Evolutionary conservation across 768 basidiomycete genomes (phyloP).

Genomic region (Rhodotorula toruloides): DNA sequence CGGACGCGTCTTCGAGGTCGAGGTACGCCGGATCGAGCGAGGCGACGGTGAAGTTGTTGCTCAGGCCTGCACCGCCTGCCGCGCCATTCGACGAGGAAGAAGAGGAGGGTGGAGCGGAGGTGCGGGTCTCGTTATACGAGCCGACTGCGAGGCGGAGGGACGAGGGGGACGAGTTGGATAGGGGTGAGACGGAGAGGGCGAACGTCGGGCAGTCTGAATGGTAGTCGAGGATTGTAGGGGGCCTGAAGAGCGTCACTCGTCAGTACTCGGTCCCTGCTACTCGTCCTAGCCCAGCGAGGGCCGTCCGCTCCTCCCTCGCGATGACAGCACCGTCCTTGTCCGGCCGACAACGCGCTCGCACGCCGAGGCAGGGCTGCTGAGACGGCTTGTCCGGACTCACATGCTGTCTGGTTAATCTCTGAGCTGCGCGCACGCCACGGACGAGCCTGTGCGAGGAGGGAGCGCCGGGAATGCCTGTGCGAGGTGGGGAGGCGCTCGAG

Average conservation of each 20-base stretch:
- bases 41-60: conserved; percentile 72
- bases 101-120: conserved; percentile 39
- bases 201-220: conserved; percentile 35
- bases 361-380: too few relatives aligned
- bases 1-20: conserved; percentile 79
- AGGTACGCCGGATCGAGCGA: conserved; percentile 61
- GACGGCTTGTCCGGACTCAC: background rate
- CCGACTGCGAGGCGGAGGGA: conserved; percentile 69
- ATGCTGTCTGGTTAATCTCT: too few relatives aligned
- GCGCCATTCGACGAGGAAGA: conserved; percentile 20
- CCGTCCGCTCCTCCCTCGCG: background rate
- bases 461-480: too few relatives aligned
- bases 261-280: background rate
- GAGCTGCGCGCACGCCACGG: too few relatives aligned
- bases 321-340: background rate
- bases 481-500: too few relatives aligned
- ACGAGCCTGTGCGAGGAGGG: too few relatives aligned
- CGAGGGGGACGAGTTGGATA: conserved; percentile 23
- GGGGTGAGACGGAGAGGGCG: conserved; percentile 37
- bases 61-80: conserved; percentile 37
- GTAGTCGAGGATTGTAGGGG: conserved; percentile 34
- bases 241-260: background rate
- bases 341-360: too few relatives aligned
- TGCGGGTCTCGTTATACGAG: conserved; percentile 73
- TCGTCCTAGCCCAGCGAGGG: too few relatives aligned